Conservation (phyloP, 768 basidiomycete genomes). For the Peribolospora baueri region DNA sequence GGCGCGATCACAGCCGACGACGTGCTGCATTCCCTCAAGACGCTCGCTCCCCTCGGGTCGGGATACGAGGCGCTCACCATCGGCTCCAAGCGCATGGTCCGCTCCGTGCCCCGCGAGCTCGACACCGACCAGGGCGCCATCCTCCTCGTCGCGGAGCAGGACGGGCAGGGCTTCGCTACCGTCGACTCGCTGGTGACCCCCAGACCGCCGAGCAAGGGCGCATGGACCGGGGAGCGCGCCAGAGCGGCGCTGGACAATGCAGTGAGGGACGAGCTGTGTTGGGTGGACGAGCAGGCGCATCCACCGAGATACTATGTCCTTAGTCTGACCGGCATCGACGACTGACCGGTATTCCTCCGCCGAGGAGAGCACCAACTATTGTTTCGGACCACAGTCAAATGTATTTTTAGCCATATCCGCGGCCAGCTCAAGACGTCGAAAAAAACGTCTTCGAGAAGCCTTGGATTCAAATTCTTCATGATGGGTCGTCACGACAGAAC, state of each 20-base stretch:
- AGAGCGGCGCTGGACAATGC: slow-evolving; percentile 63
- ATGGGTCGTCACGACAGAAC: too few species aligned
- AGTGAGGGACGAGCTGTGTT: slow-evolving; percentile 67
- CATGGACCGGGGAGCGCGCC: slow-evolving; percentile 60
- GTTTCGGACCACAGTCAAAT: too few species aligned
- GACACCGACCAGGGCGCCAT: slow-evolving; percentile 72
- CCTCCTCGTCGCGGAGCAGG: slow-evolving; percentile 29
- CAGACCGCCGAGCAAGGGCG: slow-evolving; percentile 22
- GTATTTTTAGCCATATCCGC: too few species aligned
- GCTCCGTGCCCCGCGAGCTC: slow-evolving; percentile 69
- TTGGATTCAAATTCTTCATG: too few species aligned
- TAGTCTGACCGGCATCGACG: too few species aligned
- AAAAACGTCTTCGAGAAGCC: too few species aligned
- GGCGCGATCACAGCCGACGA: slow-evolving; percentile 32
- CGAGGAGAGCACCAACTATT: too few species aligned
- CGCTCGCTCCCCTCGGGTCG: slow-evolving; percentile 65
- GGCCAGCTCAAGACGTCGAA: too few species aligned
- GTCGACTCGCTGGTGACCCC: slow-evolving; percentile 4
- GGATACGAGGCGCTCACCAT: slow-evolving; percentile 68
- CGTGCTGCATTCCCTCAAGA: slow-evolving; percentile 40
- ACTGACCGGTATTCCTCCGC: too few species aligned
- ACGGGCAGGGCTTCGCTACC: slow-evolving; percentile 9
- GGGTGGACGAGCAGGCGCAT: slow-evolving; percentile 70
- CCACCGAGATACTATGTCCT: too few species aligned
- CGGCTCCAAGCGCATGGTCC: slow-evolving; percentile 46